phyloP scores from a whole-genome alignment of 1,284 basidiomycete genomes.

The Moniliophthora roreri region DNA sequence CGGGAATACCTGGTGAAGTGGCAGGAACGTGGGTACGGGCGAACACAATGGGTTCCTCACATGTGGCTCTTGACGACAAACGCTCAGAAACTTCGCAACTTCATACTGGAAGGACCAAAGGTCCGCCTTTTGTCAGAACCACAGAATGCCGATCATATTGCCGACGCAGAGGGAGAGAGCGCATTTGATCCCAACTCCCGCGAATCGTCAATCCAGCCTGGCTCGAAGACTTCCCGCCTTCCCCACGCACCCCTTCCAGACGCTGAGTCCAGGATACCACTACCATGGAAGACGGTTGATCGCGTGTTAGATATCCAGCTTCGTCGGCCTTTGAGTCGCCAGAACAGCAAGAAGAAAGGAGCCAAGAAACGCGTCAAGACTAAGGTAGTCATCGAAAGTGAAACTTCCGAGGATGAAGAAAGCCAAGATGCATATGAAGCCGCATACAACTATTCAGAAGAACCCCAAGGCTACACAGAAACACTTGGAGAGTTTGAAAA shows the following conservation, averaged over 20 bases:
- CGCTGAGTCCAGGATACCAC: constrained; percentile 72
- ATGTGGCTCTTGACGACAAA: constrained; percentile 78
- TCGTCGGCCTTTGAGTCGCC: constrained; percentile 42
- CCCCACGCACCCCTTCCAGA: constrained; percentile 43
- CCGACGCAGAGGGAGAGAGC: constrained; percentile 26
- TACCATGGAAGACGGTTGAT: constrained; percentile 76
- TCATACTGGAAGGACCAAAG: constrained; percentile 68
- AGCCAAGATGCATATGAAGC: constrained; percentile 37
- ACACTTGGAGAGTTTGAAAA: constrained; percentile 62
- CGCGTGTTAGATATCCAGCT: constrained; percentile 77
- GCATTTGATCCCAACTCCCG: constrained; percentile 23
- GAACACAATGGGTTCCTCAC: constrained; percentile 87
- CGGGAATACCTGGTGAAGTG: constrained; percentile 93
- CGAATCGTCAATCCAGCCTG: constrained; percentile 30
- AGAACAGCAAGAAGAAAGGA: constrained; percentile 28
- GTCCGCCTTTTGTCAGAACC: constrained; percentile 59
- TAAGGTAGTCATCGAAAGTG: constrained; percentile 15
- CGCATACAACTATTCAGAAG: constrained; percentile 55
- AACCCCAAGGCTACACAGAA: constrained; percentile 53
- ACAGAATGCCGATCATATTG: constrained; percentile 25
- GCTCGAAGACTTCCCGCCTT: constrained; percentile 21
- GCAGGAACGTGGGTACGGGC: constrained; percentile 72
- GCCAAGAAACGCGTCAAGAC: constrained; percentile 19
- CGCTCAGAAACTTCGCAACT: constrained; percentile 68
- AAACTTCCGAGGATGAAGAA: constrained; percentile 32